A percentile compares a stretch with the other conserved stretches of the same genome.
Evolutionary conservation across 148 eudicot genomes (phyloP).

Genomic region (Camellia japonica): DNA sequence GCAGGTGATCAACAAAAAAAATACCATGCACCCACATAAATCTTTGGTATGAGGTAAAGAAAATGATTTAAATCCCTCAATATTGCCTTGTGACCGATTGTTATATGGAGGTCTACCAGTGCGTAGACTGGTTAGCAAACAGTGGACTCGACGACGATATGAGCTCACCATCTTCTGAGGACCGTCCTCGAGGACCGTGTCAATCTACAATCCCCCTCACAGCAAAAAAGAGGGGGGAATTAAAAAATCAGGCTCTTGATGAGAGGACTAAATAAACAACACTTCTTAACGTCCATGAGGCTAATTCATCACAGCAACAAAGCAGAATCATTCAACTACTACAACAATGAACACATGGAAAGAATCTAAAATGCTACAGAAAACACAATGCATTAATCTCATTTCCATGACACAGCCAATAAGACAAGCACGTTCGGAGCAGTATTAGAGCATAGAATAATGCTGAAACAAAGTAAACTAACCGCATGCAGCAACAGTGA

Average conservation of each 20-base stretch:
- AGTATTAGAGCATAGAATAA: background rate
- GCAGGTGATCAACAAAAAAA: too few species aligned
- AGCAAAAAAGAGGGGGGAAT: too few species aligned
- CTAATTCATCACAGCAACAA: too few species aligned
- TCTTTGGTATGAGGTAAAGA: background rate
- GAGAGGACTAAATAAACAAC: too few species aligned
- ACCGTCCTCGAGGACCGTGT: background rate
- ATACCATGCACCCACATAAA: too few species aligned
- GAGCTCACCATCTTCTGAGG: background rate
- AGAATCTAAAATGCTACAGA: too few species aligned
- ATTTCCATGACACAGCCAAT: background rate
- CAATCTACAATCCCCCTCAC: too few species aligned
- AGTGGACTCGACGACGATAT: background rate
- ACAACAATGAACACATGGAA: too few species aligned
- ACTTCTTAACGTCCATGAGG: too few species aligned
- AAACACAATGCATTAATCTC: background rate
- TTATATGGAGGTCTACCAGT: background rate
- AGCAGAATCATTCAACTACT: too few species aligned
- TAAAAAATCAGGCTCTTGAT: too few species aligned
- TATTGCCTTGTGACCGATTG: background rate
- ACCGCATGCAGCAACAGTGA: background rate
- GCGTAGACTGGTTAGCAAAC: background rate
- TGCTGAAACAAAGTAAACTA: background rate
- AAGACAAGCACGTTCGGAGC: background rate
- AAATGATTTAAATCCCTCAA: background rate